Percentiles rank a stretch among this genome's conserved stretches.
Evolutionary conservation across 192 early-diverging fungal species (phyloP).

Genomic region (Diversispora epigaea): DNA sequence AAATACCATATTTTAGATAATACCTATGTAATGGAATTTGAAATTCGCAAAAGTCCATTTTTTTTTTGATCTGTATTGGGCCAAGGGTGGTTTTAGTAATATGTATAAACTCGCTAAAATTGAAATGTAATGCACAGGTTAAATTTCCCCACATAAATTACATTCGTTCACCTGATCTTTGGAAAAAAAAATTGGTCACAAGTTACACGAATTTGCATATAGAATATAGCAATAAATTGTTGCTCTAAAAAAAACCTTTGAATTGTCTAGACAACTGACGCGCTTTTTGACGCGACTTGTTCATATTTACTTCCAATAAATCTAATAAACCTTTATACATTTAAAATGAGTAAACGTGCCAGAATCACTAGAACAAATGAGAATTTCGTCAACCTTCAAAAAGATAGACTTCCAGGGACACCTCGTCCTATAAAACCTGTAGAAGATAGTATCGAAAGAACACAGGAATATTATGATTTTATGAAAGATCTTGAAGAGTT

Average conservation of each 20-base stretch:
- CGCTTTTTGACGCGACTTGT: not conserved
- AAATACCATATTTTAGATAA: too few relatives aligned
- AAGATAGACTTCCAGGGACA: not conserved
- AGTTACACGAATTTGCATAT: too few relatives aligned
- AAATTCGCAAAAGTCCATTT: too few relatives aligned
- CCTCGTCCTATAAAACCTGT: slow-evolving; percentile 10
- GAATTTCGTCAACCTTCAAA: not conserved
- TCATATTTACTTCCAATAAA: not conserved
- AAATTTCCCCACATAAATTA: too few relatives aligned
- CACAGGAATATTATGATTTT: slow-evolving; percentile 69
- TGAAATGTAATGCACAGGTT: too few relatives aligned
- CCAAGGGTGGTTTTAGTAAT: too few relatives aligned
- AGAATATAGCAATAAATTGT: not conserved
- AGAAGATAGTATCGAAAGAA: slow-evolving; percentile 66
- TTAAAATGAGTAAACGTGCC: slow-evolving; percentile 9
- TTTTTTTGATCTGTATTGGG: too few relatives aligned
- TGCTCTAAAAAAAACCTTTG: too few relatives aligned
- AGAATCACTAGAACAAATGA: not conserved
- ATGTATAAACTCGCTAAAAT: too few relatives aligned
- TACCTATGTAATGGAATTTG: too few relatives aligned
- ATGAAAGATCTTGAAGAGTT: slow-evolving; percentile 68
- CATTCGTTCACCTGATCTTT: too few relatives aligned
- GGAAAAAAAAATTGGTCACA: too few relatives aligned
- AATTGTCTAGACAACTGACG: not conserved
- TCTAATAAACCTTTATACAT: not conserved